Evolutionary conservation across 495 filamentous ascomycete species (phyloP), one percentile per base, ranked within the genome.

Genomic region (Trichodelitschia bisporula): DNA sequence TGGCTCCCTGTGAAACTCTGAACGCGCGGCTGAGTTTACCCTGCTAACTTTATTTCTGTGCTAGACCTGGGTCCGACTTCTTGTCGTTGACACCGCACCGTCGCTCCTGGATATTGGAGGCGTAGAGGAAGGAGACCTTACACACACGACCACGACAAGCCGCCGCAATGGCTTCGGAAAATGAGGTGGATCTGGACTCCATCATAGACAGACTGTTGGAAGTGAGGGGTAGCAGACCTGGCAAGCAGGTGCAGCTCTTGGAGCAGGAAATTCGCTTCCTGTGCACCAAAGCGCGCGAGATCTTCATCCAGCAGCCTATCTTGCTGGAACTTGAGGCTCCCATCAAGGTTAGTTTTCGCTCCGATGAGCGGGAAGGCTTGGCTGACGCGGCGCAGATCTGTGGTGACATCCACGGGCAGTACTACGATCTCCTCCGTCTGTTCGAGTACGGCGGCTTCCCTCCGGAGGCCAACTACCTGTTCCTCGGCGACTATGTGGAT

Each of bases 391-490:
- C 19, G 5, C 31, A 97, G 86, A 97, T 97, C 44, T 95, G 86
- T 53, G 86, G 86, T 58, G 86, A 97, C 59, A 97, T 97, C 39
- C 86, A 97, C 51, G 86, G 86, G 33, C 86, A 97, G 62, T 97
- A 97, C 57, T 97, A 97, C 53, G 86, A 97, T 55, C 68, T 97
- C 18, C 65, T 97, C 29, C 79, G 86, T 44, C 63, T 97, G 19
- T 97, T 97, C 57, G 86, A 97, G 58, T 97, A 97, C 50, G 86
- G 86, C 38, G 86, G 86, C 26, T 97, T 97, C 59, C 86, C 86
- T 29, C 86, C 86, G 10, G 86, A 97, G 57, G 86, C 86, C 36
- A 97, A 97, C 58, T 97, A 97, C 53, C 78, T 97, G 36, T 97
- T 97, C 68, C 77, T 97, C 14, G 86, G 86, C 41, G 86, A 97